Conservation (phyloP, 106 monocot species). For the Dioscorea zingiberensis region DNA sequence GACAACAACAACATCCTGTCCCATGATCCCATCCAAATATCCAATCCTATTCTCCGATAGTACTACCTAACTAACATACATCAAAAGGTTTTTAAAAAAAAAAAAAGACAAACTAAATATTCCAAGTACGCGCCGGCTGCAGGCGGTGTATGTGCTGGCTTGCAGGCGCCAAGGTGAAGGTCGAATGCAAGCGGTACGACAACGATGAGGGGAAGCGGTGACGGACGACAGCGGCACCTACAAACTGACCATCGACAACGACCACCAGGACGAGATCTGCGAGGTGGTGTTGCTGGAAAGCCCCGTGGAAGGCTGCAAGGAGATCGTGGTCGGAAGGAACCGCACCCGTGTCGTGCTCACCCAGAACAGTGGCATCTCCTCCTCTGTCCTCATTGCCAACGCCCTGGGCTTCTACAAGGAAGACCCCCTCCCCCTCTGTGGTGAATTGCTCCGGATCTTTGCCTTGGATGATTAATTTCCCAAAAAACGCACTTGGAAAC, state of each 20-base stretch:
- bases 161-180: constrained; percentile 40
- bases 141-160: background rate
- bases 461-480: constrained; percentile 3
- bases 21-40: too few species aligned
- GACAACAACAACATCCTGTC: too few species aligned
- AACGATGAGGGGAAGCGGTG: constrained; percentile 20
- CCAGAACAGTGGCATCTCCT: constrained; percentile 32
- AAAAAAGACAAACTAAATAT: too few species aligned
- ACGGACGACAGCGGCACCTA: constrained; percentile 42
- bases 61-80: too few species aligned
- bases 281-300: constrained; percentile 35
- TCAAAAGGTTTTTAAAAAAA: too few species aligned
- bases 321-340: constrained; percentile 33
- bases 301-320: constrained; percentile 26
- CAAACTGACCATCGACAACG: constrained; percentile 28
- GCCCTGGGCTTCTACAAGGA: constrained; percentile 57
- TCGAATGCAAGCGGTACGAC: constrained; percentile 39
- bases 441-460: constrained; percentile 15
- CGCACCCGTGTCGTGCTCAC: constrained; percentile 36
- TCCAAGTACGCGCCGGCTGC: too few species aligned
- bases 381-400: constrained; percentile 41
- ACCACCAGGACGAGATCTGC: constrained; percentile 46
- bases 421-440: constrained; percentile 27
- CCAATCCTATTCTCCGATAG: too few species aligned
- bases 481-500: too few species aligned